Evolutionary conservation across 352 stramenopile species (phyloP), one percentile per base, ranked within the genome.

Genomic region (Phytophthora megakarya): DNA sequence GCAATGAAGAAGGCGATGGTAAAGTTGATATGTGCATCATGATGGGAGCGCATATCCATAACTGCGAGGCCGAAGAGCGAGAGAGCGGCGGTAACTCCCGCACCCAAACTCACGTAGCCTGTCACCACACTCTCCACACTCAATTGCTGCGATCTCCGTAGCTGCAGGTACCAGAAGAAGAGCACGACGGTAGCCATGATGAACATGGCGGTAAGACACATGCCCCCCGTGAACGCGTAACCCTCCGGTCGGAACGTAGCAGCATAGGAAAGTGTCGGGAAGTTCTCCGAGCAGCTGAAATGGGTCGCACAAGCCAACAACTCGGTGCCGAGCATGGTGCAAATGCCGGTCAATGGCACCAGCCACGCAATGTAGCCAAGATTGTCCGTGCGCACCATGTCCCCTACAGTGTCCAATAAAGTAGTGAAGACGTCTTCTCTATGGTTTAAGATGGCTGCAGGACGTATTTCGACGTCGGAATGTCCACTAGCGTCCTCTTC

Each of bases 231-330:
- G 69, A 96, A 96, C 32, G 67, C 80, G 50, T 82, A 69, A 26
- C 72, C 77, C 33, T 91, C 81, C 8, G 86, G 88, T 47, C 73
- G 74, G 67, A 92, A 93, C 21, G 82, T 89, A 23, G 88, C 88
- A 7, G 88, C 86, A 55, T 93, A 93, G 52, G 88, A 96, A 13
- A 96, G 72, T 48, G 88, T 96, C 23, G 88, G 88, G 70, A 86
- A 95, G 28, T 89, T 64, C 21, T 78, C 69, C 0, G 80, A 71
- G 61, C 88, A 96, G 44, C 80, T 77, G 59, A 94, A 96, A 48
- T 95, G 84, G 43, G 81, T 67, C 0, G 49, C 49, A 55, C 88
- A 96, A 21, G 86, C 87, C 46, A 94, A 63, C 0, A 75, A 51
- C 47, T 93, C 86, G 12, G 86, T 95, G 13, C 63, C 23, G 12